Evolutionary conservation across 805 yeast species (phyloP).

Genomic region (Dipodascopsis tothii): DNA sequence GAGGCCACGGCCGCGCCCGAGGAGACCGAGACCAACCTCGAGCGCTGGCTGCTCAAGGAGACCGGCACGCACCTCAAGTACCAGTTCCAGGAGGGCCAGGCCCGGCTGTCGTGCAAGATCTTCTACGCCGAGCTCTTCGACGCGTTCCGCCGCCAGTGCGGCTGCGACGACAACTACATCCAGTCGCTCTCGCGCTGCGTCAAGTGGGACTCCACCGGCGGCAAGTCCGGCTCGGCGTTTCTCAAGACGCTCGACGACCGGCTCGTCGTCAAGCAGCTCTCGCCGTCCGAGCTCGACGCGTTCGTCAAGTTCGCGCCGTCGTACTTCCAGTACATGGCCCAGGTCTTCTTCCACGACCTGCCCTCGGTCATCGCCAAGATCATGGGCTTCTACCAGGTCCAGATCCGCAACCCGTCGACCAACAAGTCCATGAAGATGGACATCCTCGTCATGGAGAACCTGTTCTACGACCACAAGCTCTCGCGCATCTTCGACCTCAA

Average conservation of each 20-base stretch:
- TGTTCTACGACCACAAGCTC: conserved; percentile 76
- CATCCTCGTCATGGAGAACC: conserved; percentile 89
- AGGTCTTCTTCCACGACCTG: conserved; percentile 86
- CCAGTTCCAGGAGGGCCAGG: conserved; percentile 79
- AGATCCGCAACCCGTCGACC: conserved; percentile 68
- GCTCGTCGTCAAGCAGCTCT: conserved; percentile 79
- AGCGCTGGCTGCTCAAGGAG: conserved; percentile 65
- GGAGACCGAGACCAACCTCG: conserved; percentile 36
- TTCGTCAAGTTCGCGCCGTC: conserved; percentile 94
- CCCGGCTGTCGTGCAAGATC: conserved; percentile 82
- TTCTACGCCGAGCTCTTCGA: conserved; percentile 95
- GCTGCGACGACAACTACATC: conserved; percentile 62
- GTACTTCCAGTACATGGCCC: conserved; percentile 91
- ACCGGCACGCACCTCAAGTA: conserved; percentile 87
- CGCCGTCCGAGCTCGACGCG: conserved; percentile 83
- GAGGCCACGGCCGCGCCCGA: conserved; percentile 1
- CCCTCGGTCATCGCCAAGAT: conserved; percentile 93
- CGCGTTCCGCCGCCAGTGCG: conserved; percentile 81
- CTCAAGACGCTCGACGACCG: conserved; percentile 86
- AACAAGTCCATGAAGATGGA: conserved; percentile 80
- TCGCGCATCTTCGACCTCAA: conserved; percentile 87
- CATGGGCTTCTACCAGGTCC: conserved; percentile 91
- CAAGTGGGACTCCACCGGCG: conserved; percentile 94
- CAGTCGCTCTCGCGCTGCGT: conserved; percentile 89
- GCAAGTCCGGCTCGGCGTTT: conserved; percentile 92